phyloP scores from a whole-genome alignment of 202 grass and related monocot species.

The Brachypodium distachyon region DNA sequence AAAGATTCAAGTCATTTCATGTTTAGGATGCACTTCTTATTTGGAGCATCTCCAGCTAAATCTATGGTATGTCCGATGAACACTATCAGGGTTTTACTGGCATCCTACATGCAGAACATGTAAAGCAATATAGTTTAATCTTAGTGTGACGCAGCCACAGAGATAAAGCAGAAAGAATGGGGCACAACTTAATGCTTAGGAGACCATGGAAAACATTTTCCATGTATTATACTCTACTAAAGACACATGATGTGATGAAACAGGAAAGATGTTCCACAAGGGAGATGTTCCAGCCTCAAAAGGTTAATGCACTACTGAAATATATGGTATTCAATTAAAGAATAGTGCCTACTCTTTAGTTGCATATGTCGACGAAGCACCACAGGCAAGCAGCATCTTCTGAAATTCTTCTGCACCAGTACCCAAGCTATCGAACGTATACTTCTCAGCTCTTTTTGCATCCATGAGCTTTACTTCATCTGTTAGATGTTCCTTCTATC shows the following conservation, averaged over 20 bases:
- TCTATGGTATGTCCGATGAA: neutral
- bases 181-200: neutral
- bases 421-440: slow-evolving; percentile 39
- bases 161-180: neutral
- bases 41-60: neutral
- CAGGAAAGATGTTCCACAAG: neutral
- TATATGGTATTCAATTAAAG: slow-evolving; percentile 5
- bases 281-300: neutral
- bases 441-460: slow-evolving; percentile 58
- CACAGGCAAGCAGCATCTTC: slow-evolving; percentile 63
- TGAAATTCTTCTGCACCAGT: slow-evolving; percentile 56
- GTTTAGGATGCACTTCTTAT: neutral
- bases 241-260: neutral
- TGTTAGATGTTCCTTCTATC: slow-evolving; percentile 31
- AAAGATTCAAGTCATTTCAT: slow-evolving; percentile 26
- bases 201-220: neutral
- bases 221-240: neutral
- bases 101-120: slow-evolving; percentile 5
- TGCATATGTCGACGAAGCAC: slow-evolving; percentile 54
- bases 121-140: neutral
- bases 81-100: neutral
- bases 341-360: slow-evolving; percentile 71
- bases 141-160: neutral
- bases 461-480: slow-evolving; percentile 75
- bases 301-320: neutral